Evolutionary conservation across 2,329 filamentous ascomycete genomes (phyloP).

Genomic region (Phyllosticta ampelicida): DNA sequence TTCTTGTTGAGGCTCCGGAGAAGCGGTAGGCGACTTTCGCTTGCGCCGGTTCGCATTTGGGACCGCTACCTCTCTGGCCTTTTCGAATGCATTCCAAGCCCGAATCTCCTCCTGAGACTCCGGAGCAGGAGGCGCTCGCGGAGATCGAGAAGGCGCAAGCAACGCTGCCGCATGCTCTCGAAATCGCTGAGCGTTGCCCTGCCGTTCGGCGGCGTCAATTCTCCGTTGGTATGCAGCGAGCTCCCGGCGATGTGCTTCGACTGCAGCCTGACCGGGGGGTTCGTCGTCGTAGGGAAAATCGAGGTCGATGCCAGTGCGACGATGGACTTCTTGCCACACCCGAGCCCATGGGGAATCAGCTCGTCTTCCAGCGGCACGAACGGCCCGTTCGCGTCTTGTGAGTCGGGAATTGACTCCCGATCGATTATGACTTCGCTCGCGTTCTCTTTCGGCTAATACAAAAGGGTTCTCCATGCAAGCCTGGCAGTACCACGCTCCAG

Average conservation of each 20-base stretch:
- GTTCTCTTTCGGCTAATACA: constrained; percentile 21
- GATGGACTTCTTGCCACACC: constrained; percentile 86
- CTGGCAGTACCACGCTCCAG: constrained; percentile 83
- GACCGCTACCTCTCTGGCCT: constrained; percentile 52
- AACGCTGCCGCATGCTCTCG: constrained; percentile 54
- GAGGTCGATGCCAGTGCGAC: constrained; percentile 63
- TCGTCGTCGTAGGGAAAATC: constrained; percentile 80
- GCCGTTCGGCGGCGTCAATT: constrained; percentile 67
- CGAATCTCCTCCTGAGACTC: constrained; percentile 71
- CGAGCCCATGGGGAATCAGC: constrained; percentile 51
- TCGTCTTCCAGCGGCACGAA: constrained; percentile 3
- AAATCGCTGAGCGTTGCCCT: constrained; percentile 66
- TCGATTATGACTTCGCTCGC: constrained; percentile 20
- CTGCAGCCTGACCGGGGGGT: constrained; percentile 13
- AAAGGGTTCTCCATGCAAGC: constrained; percentile 48
- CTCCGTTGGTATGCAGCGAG: constrained; percentile 71
- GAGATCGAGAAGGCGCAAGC: constrained; percentile 34
- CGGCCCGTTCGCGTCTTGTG: constrained; percentile 13
- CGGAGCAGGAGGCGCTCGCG: constrained; percentile 41
- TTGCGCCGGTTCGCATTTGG: constrained; percentile 50
- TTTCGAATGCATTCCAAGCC: constrained; percentile 87
- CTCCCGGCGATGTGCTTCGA: constrained; percentile 39
- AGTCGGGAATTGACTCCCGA: constrained; percentile 21
- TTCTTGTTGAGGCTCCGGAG: constrained; percentile 57
- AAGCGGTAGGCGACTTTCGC: constrained; percentile 65